phyloP scores from a whole-genome alignment of 108 stramenopile genomes.

The Pseudonitzschia pungens region DNA sequence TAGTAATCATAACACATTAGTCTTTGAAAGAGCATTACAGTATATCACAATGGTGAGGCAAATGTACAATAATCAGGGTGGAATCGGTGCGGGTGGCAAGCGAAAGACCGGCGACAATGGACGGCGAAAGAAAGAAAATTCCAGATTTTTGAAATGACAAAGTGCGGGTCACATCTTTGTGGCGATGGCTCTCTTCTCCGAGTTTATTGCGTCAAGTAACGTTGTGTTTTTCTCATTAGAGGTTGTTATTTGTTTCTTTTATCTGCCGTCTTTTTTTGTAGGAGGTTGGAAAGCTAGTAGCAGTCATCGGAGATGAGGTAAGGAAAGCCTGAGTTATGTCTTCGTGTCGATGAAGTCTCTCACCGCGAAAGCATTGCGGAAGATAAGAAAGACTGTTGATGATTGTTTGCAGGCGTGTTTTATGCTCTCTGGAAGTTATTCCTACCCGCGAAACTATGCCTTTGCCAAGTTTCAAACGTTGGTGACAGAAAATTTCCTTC shows the following conservation, averaged over 20 bases:
- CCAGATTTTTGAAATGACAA: too few species aligned
- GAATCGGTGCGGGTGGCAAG: too few species aligned
- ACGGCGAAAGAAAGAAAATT: too few species aligned
- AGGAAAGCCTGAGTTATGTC: slow-evolving; percentile 17
- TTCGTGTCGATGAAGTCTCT: neutral
- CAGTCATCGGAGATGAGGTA: slow-evolving; percentile 91
- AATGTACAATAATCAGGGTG: neutral
- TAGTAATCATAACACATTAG: neutral
- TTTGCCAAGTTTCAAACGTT: too few species aligned
- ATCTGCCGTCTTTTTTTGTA: slow-evolving; percentile 19
- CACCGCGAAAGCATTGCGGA: neutral
- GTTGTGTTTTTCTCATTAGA: too few species aligned
- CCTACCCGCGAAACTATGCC: too few species aligned
- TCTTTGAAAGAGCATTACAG: neutral
- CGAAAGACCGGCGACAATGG: neutral
- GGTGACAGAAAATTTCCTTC: too few species aligned
- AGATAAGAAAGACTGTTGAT: neutral
- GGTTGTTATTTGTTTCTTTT: neutral
- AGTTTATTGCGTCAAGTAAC: too few species aligned
- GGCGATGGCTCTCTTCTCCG: too few species aligned
- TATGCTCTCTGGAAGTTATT: too few species aligned
- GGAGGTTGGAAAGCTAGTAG: slow-evolving; percentile 92
- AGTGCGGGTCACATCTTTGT: too few species aligned
- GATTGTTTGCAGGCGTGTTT: too few species aligned
- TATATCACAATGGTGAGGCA: neutral